Evolutionary conservation across 208 protist genomes (phyloP).

Genomic region (Naegleria gruberi): DNA sequence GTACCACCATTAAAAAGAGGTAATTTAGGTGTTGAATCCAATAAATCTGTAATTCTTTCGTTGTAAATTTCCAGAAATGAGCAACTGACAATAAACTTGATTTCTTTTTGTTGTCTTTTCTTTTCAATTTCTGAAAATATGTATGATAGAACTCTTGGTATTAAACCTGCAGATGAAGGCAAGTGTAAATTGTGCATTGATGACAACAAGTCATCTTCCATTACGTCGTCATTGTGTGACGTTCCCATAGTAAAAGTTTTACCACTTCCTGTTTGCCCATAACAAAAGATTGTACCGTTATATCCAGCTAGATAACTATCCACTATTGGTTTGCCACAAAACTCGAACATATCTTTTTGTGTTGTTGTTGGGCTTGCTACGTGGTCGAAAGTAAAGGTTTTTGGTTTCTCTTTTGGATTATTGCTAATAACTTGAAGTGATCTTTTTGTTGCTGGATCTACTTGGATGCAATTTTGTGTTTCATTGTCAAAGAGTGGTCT

Average conservation of each 20-base stretch:
- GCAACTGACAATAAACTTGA: slow-evolving; percentile 8
- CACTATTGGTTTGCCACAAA: slow-evolving; percentile 65
- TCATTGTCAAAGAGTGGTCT: not conserved
- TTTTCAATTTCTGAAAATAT: not conserved
- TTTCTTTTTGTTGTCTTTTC: not conserved
- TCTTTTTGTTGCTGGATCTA: not conserved
- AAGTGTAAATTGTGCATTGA: not conserved
- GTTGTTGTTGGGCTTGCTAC: slow-evolving; percentile 45
- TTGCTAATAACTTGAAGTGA: not conserved
- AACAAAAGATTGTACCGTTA: slow-evolving; percentile 82
- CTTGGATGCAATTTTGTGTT: not conserved
- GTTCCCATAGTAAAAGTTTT: slow-evolving; percentile 44
- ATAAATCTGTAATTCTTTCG: slow-evolving; percentile 26
- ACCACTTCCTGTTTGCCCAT: slow-evolving; percentile 86
- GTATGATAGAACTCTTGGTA: not conserved
- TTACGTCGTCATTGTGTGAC: not conserved
- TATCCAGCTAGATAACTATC: slow-evolving; percentile 72
- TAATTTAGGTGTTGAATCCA: not conserved
- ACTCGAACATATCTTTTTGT: slow-evolving; percentile 72
- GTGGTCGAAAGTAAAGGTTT: slow-evolving; percentile 46
- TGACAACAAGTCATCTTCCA: not conserved
- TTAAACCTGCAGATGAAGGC: not conserved
- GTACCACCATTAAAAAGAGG: not conserved
- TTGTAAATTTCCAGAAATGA: slow-evolving; percentile 44
- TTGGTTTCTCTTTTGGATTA: not conserved